phyloP scores from a whole-genome alignment of 495 filamentous ascomycete genomes.

The Wilcoxina mikolae region DNA sequence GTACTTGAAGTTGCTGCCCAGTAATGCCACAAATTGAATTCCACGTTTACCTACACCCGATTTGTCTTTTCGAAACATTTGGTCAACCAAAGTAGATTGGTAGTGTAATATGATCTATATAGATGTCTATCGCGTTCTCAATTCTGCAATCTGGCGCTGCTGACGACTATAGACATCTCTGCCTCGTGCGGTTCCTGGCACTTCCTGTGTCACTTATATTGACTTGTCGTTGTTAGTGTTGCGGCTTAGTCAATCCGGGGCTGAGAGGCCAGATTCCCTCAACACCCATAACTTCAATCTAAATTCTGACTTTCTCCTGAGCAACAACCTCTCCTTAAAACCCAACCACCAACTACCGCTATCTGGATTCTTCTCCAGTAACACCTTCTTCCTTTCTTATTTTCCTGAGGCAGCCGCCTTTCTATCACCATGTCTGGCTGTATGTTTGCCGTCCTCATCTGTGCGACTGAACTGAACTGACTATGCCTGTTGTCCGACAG shows the following conservation, averaged over 20 bases:
- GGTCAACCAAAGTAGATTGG: too few relatives aligned
- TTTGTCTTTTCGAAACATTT: too few relatives aligned
- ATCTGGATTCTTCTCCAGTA: conserved; percentile 15
- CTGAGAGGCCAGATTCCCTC: neutral
- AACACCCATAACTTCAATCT: neutral
- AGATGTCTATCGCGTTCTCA: too few relatives aligned
- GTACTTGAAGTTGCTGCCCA: too few relatives aligned
- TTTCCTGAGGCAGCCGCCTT: conserved; percentile 7
- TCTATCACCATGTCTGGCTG: conserved; percentile 3
- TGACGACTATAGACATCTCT: too few relatives aligned
- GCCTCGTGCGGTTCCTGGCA: too few relatives aligned
- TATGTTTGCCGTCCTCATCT: neutral
- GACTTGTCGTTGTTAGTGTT: neutral
- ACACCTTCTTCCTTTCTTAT: conserved; percentile 6
- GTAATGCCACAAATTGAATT: too few relatives aligned
- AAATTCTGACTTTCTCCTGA: neutral
- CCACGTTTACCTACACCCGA: too few relatives aligned
- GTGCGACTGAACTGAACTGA: neutral
- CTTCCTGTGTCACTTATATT: neutral
- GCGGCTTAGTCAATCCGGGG: neutral
- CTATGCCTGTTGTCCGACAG: conserved; percentile 34
- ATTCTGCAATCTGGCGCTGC: too few relatives aligned
- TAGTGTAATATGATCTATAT: too few relatives aligned
- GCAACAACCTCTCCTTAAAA: neutral
- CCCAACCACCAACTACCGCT: neutral